Evolutionary conservation across 176 grass and related monocot genomes (phyloP).

Genomic region (Poa pratensis): DNA sequence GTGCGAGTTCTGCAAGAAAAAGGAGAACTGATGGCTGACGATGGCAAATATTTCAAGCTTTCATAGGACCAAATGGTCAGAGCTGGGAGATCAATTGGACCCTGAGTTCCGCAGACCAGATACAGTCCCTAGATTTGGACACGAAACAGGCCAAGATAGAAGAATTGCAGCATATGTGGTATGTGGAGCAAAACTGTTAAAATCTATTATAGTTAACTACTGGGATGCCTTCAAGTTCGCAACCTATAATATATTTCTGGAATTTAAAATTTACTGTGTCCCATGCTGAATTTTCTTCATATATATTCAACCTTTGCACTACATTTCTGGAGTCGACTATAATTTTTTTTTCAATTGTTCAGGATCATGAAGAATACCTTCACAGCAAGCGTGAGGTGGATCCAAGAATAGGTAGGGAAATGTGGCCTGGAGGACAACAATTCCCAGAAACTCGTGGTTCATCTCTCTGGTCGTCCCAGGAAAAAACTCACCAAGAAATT

Average conservation of each 20-base stretch:
- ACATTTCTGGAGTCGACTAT: constrained; percentile 4
- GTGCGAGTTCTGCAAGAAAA: constrained; percentile 53
- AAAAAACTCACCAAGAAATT: constrained; percentile 36
- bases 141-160: constrained; percentile 48
- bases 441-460: constrained; percentile 41
- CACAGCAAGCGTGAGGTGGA: constrained; percentile 49
- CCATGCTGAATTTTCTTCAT: constrained; percentile 14
- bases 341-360: constrained; percentile 32
- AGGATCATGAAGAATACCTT: constrained; percentile 66
- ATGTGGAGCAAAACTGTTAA: constrained; percentile 34
- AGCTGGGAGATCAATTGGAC: constrained; percentile 39
- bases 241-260: neutral
- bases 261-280: constrained; percentile 1
- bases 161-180: constrained; percentile 56
- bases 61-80: constrained; percentile 62
- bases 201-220: constrained; percentile 8
- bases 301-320: neutral
- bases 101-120: constrained; percentile 49
- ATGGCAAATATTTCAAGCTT: constrained; percentile 49
- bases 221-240: neutral
- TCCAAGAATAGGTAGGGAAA: constrained; percentile 53
- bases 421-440: constrained; percentile 42
- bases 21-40: constrained; percentile 60
- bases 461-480: constrained; percentile 45
- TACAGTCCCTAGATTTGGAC: constrained; percentile 49